Evolutionary conservation across 371 early-diverging fungal species (phyloP).

Genomic region (Saksenaea vasiformis): DNA sequence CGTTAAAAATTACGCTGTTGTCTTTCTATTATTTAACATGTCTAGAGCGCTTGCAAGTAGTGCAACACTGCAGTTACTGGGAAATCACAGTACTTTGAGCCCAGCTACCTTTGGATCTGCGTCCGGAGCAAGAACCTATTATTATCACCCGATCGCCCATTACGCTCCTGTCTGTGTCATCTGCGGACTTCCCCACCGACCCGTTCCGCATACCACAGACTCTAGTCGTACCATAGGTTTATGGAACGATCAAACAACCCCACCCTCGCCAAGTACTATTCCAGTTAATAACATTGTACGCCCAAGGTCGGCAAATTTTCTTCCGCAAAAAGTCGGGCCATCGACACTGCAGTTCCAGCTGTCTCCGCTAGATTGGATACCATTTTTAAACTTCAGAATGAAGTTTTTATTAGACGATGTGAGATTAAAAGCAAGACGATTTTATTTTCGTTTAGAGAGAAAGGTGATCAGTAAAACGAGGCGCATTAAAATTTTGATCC

Average conservation of each 20-base stretch:
- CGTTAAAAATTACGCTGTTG: neutral
- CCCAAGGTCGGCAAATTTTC: neutral
- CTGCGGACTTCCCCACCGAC: conserved; percentile 16
- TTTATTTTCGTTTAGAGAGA: too few relatives aligned
- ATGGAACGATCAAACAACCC: neutral
- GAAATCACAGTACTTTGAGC: neutral
- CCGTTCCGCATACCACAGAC: neutral
- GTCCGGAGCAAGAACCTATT: neutral
- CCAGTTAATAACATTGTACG: neutral
- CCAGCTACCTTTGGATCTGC: neutral
- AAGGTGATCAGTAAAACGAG: too few relatives aligned
- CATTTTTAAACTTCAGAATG: too few relatives aligned
- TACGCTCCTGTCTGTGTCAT: conserved; percentile 4
- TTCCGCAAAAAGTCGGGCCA: neutral
- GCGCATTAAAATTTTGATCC: too few relatives aligned
- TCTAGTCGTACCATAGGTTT: neutral
- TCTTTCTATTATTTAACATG: neutral
- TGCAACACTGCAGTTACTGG: neutral
- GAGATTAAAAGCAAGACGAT: too few relatives aligned
- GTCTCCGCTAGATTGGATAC: neutral
- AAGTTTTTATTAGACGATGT: too few relatives aligned
- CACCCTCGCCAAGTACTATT: neutral
- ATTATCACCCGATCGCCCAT: neutral
- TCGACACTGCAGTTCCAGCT: neutral
- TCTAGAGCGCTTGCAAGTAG: neutral